Evolutionary conservation across 2,329 filamentous ascomycete genomes (phyloP), one percentile per base, ranked within the genome.

Genomic region (Alternaria atra): DNA sequence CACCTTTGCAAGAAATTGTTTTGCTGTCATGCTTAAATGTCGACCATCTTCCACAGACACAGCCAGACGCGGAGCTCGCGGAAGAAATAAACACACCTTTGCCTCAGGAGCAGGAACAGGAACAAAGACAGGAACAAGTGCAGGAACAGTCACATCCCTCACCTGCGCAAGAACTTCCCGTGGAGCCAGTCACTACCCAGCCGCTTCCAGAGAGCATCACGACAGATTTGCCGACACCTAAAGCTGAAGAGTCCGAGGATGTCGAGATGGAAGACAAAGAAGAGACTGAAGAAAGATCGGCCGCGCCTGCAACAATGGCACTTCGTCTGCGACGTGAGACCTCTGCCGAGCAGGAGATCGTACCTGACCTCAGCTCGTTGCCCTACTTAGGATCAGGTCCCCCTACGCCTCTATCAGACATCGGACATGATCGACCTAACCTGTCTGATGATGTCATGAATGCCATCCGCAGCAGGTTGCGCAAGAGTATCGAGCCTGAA

Each of bases 361-460:
- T 73, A 37, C 78, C 80, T 10, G 82, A 83, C 56, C 69, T 79
- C 5, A 78, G 80, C 40, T 72, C 71, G 13, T 71, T 85, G 5
- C 83, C 83, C 3, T 84, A 82, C 59, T 73, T 84, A 53, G 69
- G 76, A 30, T 83, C 83, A 56, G 75, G 75, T 8, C 79, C 80
- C 6, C 79, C 75, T 9, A 81, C 80, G 32, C 79, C 81, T 6
- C 64, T 83, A 2, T 82, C 82, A 13, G 80, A 83, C 32, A 75
- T 73, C 5, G 79, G 80, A 23, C 78, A 77, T 50, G 78, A 82
- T 29, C 77, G 69, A 17, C 66, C 79, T 10, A 68, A 69, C 17
- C 65, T 78, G 0, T 72, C 81, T 15, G 76, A 78, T 8, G 67
- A 69, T 3, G 66, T 75, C 37, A 76, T 78, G 63, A 66, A 74